These are phyloP conservation scores for Leucocoprinus birnbaumii DNA, from an alignment of 768 basidiomycete genomes.

Conservation along the genomic window DNA sequence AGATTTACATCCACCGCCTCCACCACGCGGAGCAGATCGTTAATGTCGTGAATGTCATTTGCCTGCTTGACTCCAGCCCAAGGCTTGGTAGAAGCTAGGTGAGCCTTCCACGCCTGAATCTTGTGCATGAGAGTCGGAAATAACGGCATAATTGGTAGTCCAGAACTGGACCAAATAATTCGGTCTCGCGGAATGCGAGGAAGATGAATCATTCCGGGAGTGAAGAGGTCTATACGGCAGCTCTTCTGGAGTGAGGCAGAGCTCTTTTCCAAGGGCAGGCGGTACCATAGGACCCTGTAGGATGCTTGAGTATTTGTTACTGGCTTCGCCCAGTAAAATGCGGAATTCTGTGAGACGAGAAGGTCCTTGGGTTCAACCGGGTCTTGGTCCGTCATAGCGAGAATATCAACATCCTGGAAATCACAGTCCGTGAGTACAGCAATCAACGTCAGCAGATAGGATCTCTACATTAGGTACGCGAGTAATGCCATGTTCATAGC, in stretches of 20 bases:
- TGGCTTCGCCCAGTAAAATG: constrained; percentile 13
- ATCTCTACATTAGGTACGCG: constrained; percentile 10
- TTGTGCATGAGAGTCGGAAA: constrained; percentile 35
- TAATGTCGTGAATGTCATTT: constrained; percentile 15
- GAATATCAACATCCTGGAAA: constrained; percentile 17
- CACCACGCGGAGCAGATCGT: constrained; percentile 13
- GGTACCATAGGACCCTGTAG: constrained; percentile 15
- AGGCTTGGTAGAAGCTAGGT: constrained; percentile 4
- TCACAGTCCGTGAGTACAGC: not conserved
- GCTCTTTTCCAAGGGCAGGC: not conserved
- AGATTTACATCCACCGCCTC: not conserved
- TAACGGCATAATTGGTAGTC: constrained; percentile 15
- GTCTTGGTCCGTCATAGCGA: constrained; percentile 12
- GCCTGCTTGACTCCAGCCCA: constrained; percentile 4
- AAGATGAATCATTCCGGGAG: constrained; percentile 19
- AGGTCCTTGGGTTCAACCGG: constrained; percentile 8
- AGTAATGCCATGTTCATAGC: constrained; percentile 8
- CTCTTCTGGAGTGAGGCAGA: not conserved
- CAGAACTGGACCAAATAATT: not conserved
- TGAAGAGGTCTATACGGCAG: constrained; percentile 16
- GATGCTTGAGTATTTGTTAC: constrained; percentile 11
- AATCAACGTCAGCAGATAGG: not conserved
- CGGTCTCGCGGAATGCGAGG: constrained; percentile 13
- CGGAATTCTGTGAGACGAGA: not conserved
- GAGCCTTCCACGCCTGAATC: constrained; percentile 21